Conservation (phyloP, 495 filamentous ascomycete species). For the Aspergillus panamensis region DNA sequence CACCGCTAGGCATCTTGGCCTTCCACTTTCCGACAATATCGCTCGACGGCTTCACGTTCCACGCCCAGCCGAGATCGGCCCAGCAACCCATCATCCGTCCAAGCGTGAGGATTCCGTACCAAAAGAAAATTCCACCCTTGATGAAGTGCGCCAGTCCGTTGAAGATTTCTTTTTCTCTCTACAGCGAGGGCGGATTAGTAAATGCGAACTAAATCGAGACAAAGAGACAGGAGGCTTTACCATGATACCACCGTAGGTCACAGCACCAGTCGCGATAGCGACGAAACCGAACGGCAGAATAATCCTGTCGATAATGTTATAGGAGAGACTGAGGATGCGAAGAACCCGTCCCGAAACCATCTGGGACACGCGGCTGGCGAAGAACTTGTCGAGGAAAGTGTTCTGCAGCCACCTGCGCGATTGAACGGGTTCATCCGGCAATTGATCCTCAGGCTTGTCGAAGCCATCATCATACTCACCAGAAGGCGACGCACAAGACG, state of each 20-base stretch:
- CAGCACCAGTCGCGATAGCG: constrained; percentile 59
- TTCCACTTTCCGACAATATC: constrained; percentile 55
- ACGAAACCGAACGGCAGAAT: constrained; percentile 64
- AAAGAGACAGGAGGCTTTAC: constrained; percentile 37
- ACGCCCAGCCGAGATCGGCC: constrained; percentile 90
- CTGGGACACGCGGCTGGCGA: constrained; percentile 46
- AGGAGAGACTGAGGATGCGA: constrained; percentile 54
- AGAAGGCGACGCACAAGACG: constrained; percentile 48
- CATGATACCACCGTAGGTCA: constrained; percentile 69
- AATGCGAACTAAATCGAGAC: background rate
- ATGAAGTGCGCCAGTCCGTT: constrained; percentile 90
- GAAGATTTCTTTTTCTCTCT: constrained; percentile 64
- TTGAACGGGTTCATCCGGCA: constrained; percentile 29
- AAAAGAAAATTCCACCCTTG: constrained; percentile 97
- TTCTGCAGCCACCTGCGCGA: constrained; percentile 45
- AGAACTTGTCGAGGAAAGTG: constrained; percentile 45
- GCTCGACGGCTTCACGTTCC: constrained; percentile 76
- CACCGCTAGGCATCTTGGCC: constrained; percentile 68
- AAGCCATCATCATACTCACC: constrained; percentile 53
- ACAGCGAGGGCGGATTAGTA: background rate
- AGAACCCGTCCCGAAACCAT: constrained; percentile 60
- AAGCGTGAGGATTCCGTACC: constrained; percentile 85
- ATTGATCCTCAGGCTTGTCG: constrained; percentile 50
- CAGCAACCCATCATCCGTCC: constrained; percentile 90
- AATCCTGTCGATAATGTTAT: constrained; percentile 57